Percentiles rank a stretch among this genome's conserved stretches.
Conservation (phyloP, 495 filamentous ascomycete genomes). For the Trichoderma virens region DNA sequence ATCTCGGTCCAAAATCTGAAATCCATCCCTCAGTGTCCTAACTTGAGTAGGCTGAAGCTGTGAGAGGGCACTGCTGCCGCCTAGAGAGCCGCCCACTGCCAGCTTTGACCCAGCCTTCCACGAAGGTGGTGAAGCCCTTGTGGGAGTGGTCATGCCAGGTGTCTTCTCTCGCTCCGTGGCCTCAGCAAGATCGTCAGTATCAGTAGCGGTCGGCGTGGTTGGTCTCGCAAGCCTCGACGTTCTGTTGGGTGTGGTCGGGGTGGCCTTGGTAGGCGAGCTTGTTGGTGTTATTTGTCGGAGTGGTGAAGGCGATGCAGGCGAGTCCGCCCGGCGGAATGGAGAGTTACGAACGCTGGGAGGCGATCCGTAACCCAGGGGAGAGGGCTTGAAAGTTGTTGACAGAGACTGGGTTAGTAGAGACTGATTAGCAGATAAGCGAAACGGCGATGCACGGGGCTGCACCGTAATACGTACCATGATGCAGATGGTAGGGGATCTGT, state of each 20-base stretch:
- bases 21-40: constrained; percentile 71
- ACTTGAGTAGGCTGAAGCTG: constrained; percentile 61
- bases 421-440: constrained; percentile 7
- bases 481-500: background rate
- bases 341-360: constrained; percentile 47
- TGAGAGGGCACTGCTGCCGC: constrained; percentile 47
- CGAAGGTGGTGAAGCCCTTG: constrained; percentile 24
- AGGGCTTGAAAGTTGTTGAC: constrained; percentile 58
- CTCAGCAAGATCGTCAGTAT: constrained; percentile 23
- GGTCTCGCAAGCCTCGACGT: constrained; percentile 30
- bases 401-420: constrained; percentile 30
- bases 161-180: constrained; percentile 19
- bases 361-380: constrained; percentile 60
- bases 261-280: constrained; percentile 35
- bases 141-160: constrained; percentile 20
- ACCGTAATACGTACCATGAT: background rate
- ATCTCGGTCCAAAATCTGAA: constrained; percentile 77
- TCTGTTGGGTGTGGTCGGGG: constrained; percentile 18
- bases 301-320: constrained; percentile 40
- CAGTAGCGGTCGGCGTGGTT: constrained; percentile 22
- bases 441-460: background rate
- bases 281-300: constrained; percentile 41
- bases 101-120: constrained; percentile 20
- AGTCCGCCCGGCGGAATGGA: constrained; percentile 64
- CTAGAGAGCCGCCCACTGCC: constrained; percentile 16